Evolutionary conservation across 2,329 filamentous ascomycete species (phyloP).

Genomic region (Arthrinium phaeospermum): DNA sequence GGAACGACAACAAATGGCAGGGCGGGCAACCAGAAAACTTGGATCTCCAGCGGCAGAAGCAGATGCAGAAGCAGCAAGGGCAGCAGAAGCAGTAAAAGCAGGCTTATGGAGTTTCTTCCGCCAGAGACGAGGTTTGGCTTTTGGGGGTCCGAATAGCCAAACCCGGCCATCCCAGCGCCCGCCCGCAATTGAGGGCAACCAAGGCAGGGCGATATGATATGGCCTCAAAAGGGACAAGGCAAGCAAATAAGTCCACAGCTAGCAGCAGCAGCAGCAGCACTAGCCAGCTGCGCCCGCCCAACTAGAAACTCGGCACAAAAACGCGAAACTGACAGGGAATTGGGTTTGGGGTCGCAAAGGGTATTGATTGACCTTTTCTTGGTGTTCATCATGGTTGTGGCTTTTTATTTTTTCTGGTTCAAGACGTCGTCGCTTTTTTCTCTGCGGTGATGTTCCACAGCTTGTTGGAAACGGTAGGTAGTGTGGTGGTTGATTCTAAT

Average conservation of each 20-base stretch:
- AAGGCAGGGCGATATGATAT: conserved; percentile 5
- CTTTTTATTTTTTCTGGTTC: background rate
- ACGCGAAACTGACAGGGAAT: background rate
- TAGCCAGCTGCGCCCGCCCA: background rate
- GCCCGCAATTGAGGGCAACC: conserved; percentile 14
- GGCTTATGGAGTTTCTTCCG: background rate
- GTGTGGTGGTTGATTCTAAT: background rate
- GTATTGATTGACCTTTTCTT: conserved; percentile 11
- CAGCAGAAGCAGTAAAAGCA: background rate
- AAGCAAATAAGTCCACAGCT: background rate
- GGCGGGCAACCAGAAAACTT: background rate
- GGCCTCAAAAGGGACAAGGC: conserved; percentile 6
- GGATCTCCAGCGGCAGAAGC: background rate
- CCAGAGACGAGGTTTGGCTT: conserved; percentile 8
- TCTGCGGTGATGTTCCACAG: background rate
- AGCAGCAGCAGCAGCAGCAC: conserved; percentile 4
- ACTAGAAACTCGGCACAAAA: background rate
- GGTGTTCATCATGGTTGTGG: conserved; percentile 9
- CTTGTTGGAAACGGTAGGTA: background rate
- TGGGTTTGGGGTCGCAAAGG: background rate
- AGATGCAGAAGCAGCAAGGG: background rate
- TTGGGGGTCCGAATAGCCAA: conserved; percentile 12
- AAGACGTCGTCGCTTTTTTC: background rate
- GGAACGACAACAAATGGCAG: background rate
- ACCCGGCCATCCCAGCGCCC: background rate